Evolutionary conservation across 371 early-diverging fungal genomes (phyloP), one percentile per base, ranked within the genome.

Genomic region (Nematocida ausubeli): DNA sequence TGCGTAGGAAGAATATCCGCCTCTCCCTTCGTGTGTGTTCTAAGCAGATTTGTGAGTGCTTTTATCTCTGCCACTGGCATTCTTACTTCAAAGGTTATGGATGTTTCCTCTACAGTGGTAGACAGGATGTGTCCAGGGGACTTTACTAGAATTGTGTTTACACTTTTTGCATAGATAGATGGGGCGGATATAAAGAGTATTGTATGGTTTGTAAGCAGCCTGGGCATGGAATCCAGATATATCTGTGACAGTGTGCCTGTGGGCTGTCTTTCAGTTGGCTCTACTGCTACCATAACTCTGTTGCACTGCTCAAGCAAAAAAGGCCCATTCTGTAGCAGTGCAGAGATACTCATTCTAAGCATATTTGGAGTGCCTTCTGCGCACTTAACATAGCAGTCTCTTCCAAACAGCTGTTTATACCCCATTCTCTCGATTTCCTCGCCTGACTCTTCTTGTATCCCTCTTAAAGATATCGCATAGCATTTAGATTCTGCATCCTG

Each of bases 311-410:
- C 62, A 5, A 16, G 44, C 2, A 75, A 28, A 49, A 55, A 75
- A 16, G 78, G 78, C 16, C 78, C 78, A 3, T 55, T 51, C 64
- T 75, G 62, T 5, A 75, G 50, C 3, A 75, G 65, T 9, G 78
- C 42, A 1, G 35, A 37, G 12, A 57, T 50, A 2, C 32, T 40
- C 19, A 24, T 19, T 66, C 42, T 51, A 37, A 75, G 4, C 51
- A 49, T 49, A 26, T n/a, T 6, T 2, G 78, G 78, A 5, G 39
- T 24, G 24, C 62, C 51, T 22, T 58, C 71, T 34, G 71, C 12
- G 32, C 16, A 62, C 34, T 26, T 50, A 6, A 47, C 47, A 49
- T 62, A 71, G 26, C 44, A 62, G 2, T 51, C 42, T 24, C 71
- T 39, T 3, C 32, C 63, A 39, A 49, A 71, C 14, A 51, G 30